A percentile compares a stretch with the other conserved stretches of the same genome.
Conservation (phyloP, 495 filamentous ascomycete genomes). For the Penicillium cataractarum region DNA sequence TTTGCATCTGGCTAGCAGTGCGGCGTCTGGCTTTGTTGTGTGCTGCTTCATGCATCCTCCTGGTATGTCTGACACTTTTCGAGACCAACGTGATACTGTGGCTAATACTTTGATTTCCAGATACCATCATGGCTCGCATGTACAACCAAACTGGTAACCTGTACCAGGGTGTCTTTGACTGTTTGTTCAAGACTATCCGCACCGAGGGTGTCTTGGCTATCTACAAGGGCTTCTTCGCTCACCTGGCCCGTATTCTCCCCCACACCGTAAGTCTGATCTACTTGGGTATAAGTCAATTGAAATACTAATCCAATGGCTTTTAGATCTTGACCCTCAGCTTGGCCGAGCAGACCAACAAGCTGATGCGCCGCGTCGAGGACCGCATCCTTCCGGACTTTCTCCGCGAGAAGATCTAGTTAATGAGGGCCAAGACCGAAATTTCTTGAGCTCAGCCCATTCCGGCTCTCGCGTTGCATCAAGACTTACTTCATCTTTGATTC, state of each 20-base stretch:
- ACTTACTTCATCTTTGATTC: conserved; percentile 6
- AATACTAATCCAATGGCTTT: conserved; percentile 18
- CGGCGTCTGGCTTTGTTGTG: conserved; percentile 92
- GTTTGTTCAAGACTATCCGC: conserved; percentile 83
- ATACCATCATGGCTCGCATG: conserved; percentile 98
- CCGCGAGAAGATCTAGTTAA: conserved; percentile 49
- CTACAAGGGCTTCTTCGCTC: conserved; percentile 97
- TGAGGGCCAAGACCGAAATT: neutral
- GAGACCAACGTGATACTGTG: neutral
- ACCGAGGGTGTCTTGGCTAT: conserved; percentile 92
- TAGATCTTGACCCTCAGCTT: conserved; percentile 87
- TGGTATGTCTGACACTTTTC: conserved; percentile 52
- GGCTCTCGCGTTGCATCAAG: conserved; percentile 11
- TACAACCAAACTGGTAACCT: conserved; percentile 99
- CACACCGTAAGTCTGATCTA: conserved; percentile 67
- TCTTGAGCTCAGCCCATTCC: conserved; percentile 1
- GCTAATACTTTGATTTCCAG: conserved; percentile 47
- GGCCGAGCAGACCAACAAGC: conserved; percentile 96
- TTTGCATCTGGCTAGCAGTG: conserved; percentile 85
- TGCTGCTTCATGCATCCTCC: conserved; percentile 98
- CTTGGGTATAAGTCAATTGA: neutral
- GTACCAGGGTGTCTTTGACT: conserved; percentile 91
- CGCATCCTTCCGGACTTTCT: conserved; percentile 58
- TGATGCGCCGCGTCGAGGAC: conserved; percentile 77
- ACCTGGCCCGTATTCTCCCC: conserved; percentile 90